phyloP scores from a whole-genome alignment of 1,139 yeast species.

The Pneumocystis canis region DNA sequence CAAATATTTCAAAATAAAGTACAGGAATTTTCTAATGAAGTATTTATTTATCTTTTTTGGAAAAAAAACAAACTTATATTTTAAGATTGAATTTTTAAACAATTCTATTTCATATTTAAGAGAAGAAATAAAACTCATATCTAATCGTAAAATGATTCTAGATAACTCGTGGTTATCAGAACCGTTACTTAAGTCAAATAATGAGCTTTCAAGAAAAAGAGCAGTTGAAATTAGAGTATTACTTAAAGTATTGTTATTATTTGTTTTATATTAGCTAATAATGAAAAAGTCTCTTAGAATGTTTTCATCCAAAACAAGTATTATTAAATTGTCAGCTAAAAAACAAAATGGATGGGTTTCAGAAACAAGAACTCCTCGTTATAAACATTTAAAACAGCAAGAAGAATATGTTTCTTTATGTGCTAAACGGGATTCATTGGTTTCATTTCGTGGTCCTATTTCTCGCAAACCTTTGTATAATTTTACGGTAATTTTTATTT shows the following conservation, averaged over 20 bases:
- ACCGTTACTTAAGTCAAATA: background rate
- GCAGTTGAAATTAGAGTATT: background rate
- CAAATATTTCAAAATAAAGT: background rate
- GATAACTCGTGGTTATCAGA: background rate
- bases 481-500: background rate
- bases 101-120: background rate
- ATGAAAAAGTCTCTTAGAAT: background rate
- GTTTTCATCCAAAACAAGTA: background rate
- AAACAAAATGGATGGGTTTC: background rate
- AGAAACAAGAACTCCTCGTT: background rate
- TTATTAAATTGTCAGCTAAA: background rate
- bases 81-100: background rate
- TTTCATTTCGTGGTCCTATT: background rate
- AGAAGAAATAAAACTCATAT: background rate
- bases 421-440: background rate
- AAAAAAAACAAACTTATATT: background rate
- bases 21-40: background rate
- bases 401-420: constrained; percentile 1
- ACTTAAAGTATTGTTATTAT: background rate
- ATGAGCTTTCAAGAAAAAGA: background rate
- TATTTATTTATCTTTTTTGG: background rate
- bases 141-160: background rate
- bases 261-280: background rate
- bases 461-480: background rate
- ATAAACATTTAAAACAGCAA: background rate